Conservation (phyloP, 2,329 filamentous ascomycete species). For the Colletotrichum kahawae region DNA sequence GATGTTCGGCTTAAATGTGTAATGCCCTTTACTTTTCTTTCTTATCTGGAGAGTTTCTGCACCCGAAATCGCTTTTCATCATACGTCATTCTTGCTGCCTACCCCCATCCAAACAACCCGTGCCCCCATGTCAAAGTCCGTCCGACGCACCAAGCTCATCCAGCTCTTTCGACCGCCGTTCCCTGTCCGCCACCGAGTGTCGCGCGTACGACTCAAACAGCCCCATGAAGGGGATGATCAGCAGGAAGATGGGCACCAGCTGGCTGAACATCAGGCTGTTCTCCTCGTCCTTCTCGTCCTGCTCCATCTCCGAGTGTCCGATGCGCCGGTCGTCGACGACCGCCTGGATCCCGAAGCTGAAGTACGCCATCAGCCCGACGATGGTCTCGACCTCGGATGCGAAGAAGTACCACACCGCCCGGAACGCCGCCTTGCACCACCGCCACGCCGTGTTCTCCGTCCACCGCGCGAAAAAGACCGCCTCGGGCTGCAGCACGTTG, state of each 20-base stretch:
- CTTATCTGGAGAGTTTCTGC: not conserved
- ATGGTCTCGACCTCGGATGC: conserved; percentile 7
- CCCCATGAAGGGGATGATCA: conserved; percentile 22
- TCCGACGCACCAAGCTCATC: not conserved
- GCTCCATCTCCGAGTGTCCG: conserved; percentile 13
- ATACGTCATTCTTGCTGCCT: not conserved
- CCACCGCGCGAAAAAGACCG: not conserved
- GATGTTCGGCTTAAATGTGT: conserved; percentile 3
- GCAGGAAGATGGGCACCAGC: conserved; percentile 22
- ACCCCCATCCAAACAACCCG: not conserved
- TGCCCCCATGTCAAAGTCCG: not conserved
- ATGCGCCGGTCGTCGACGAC: conserved; percentile 1
- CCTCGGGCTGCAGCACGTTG: not conserved
- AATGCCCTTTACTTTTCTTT: not conserved
- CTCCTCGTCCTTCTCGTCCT: conserved; percentile 3
- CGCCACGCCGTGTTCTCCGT: not conserved
- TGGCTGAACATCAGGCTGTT: conserved; percentile 22
- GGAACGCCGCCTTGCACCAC: not conserved
- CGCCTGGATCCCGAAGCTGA: not conserved
- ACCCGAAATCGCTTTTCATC: not conserved
- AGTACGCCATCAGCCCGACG: not conserved
- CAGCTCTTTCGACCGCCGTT: not conserved
- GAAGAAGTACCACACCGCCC: not conserved
- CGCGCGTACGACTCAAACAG: conserved; percentile 15
- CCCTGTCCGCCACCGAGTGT: not conserved